Evolutionary conservation across 2,329 filamentous ascomycete species (phyloP).

Genomic region (Phoma herbarum): DNA sequence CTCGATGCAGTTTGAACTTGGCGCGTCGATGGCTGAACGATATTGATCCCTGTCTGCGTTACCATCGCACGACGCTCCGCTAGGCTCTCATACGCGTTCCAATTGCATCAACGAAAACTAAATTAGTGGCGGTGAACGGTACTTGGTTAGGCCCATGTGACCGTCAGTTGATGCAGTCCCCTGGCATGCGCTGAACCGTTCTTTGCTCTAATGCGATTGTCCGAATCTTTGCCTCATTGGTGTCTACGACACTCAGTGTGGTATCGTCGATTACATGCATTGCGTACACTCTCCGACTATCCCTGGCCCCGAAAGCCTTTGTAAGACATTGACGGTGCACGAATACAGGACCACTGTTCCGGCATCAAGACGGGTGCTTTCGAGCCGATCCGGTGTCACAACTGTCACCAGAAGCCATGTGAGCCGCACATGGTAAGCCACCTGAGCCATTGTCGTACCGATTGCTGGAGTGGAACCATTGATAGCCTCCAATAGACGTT

Average conservation of each 20-base stretch:
- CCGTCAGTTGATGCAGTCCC: constrained; percentile 29
- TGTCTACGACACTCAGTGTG: background rate
- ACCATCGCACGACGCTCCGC: constrained; percentile 35
- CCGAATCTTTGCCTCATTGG: constrained; percentile 8
- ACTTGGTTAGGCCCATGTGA: constrained; percentile 31
- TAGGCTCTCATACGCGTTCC: constrained; percentile 32
- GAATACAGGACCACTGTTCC: constrained; percentile 30
- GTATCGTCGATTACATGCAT: constrained; percentile 10
- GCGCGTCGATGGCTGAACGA: constrained; percentile 33
- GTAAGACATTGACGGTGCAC: background rate
- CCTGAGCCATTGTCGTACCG: constrained; percentile 31
- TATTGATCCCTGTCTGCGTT: constrained; percentile 29
- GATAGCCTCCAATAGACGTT: constrained; percentile 8
- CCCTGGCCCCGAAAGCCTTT: background rate
- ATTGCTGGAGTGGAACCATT: constrained; percentile 11
- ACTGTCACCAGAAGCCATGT: constrained; percentile 48
- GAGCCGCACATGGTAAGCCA: constrained; percentile 38
- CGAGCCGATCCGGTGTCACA: constrained; percentile 45
- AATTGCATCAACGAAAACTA: constrained; percentile 27
- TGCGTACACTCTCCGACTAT: constrained; percentile 3
- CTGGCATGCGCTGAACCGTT: constrained; percentile 23
- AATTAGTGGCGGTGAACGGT: constrained; percentile 37
- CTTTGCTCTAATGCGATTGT: constrained; percentile 5
- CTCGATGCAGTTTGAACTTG: constrained; percentile 33
- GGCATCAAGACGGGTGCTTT: constrained; percentile 24